Conservation (phyloP, 1,284 basidiomycete genomes). For the Marasmius tenuissimus region DNA sequence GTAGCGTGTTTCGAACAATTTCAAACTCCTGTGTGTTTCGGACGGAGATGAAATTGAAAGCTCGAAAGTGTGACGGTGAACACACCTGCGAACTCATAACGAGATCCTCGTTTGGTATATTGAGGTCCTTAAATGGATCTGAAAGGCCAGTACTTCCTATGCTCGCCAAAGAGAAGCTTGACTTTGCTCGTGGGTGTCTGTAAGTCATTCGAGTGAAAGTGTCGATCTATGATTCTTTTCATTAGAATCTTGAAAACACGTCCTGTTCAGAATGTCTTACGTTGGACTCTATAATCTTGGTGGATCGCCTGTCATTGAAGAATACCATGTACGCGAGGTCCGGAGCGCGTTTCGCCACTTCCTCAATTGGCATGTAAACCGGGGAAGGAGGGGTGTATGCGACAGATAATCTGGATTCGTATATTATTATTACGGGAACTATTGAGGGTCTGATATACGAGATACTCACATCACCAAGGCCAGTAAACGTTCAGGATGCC, state of each 20-base stretch:
- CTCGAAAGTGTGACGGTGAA: neutral
- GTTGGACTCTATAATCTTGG: constrained; percentile 50
- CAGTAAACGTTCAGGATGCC: constrained; percentile 59
- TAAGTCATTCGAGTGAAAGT: constrained; percentile 36
- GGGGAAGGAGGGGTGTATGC: constrained; percentile 58
- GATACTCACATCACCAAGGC: constrained; percentile 56
- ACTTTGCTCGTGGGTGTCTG: neutral
- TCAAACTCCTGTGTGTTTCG: constrained; percentile 44
- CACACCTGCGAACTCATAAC: constrained; percentile 5
- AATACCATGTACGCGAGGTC: constrained; percentile 65
- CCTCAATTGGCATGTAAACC: constrained; percentile 47
- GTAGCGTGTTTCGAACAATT: constrained; percentile 45
- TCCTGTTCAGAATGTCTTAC: constrained; percentile 29
- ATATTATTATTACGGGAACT: neutral
- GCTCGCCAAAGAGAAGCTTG: neutral
- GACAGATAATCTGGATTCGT: constrained; percentile 51
- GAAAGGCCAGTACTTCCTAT: neutral
- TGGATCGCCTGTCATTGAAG: constrained; percentile 50
- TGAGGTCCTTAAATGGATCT: neutral
- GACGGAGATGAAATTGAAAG: neutral
- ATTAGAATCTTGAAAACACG: neutral
- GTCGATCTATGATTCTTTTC: constrained; percentile 27
- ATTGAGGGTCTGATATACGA: neutral
- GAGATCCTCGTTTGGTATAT: constrained; percentile 5
- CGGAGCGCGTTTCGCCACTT: constrained; percentile 50